Evolutionary conservation across 305 asterid species (phyloP).

Genomic region (Coffea humblotiana): DNA sequence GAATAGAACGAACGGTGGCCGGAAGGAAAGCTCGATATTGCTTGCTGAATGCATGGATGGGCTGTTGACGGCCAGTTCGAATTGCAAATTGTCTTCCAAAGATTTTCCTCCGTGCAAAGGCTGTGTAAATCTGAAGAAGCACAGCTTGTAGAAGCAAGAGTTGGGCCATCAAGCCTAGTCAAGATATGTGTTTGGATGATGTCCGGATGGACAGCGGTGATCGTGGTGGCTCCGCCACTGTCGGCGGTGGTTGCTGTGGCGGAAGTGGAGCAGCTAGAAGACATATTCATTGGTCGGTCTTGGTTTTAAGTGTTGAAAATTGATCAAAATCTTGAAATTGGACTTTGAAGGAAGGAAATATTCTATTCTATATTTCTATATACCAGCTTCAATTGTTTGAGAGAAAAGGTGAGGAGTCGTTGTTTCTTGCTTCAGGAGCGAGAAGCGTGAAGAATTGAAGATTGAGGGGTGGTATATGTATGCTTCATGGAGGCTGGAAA

Average conservation of each 20-base stretch:
- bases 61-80: constrained; percentile 74
- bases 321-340: neutral
- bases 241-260: constrained; percentile 19
- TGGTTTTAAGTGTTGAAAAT: neutral
- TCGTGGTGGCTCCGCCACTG: constrained; percentile 25
- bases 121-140: constrained; percentile 42
- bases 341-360: neutral
- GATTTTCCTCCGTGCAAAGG: constrained; percentile 45
- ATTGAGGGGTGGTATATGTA: neutral
- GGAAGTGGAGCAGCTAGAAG: constrained; percentile 19
- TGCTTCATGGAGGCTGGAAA: neutral
- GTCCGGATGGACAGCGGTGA: constrained; percentile 58
- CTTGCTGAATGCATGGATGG: constrained; percentile 30
- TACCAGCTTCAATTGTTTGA: too few species aligned
- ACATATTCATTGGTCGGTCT: constrained; percentile 20
- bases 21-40: constrained; percentile 50
- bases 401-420: neutral
- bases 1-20: constrained; percentile 72
- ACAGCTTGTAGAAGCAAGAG: constrained; percentile 59
- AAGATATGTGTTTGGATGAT: constrained; percentile 59
- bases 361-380: too few species aligned
- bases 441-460: neutral
- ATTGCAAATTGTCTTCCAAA: constrained; percentile 62
- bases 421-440: neutral
- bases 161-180: constrained; percentile 63